Base-by-base conservation (phyloP, 805 yeast species). In the Metschnikowia borealis region DNA sequence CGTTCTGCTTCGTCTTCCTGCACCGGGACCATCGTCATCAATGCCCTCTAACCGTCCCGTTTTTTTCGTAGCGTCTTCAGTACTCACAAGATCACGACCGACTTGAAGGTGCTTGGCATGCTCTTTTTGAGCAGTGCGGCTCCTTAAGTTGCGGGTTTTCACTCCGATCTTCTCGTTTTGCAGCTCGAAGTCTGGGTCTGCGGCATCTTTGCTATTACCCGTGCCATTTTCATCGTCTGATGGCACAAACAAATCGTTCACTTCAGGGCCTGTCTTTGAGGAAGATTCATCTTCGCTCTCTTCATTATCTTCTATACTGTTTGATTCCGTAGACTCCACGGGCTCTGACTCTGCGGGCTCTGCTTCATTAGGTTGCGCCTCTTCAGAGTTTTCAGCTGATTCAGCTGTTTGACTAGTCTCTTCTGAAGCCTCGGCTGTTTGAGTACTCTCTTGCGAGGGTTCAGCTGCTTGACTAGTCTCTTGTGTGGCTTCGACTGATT, bases 141-240 rank as follows among this genome's bases (percentile, higher is more conserved):
- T 44, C 23, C 46, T 44, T n/a, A 44, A 47, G 17, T 26, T 40
- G 29, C 49, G 40, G 5, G 36, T 13, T 6, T 47, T 40, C 29
- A 38, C 6, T 5, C 38, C 6, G n/a, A 49, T 21, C 21, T 35
- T 47, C 20, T 23, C 17, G 32, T 45, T 50, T 10, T 36, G 47
- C 36, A 39, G 32, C 35, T 55, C 54, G 31, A 50, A 55, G 39
- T 53, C 55, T 10, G 41, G 49, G 17, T 52, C 59, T 23, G 49
- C 54, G 2, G 44, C 42, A 6, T 53, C 46, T 0, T 50, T 31
- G 7, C 36, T 45, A 7, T 54, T 54, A 1, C 54, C 57, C 23
- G 31, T 50, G 3, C 32, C 50, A 32, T 48, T 56, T 2, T 56
- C 60, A 3, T 50, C 54, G 14, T 54, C 57, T 3, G 51, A 47